Evolutionary conservation across 2,329 filamentous ascomycete species (phyloP).

Genomic region (Diplodia seriata): DNA sequence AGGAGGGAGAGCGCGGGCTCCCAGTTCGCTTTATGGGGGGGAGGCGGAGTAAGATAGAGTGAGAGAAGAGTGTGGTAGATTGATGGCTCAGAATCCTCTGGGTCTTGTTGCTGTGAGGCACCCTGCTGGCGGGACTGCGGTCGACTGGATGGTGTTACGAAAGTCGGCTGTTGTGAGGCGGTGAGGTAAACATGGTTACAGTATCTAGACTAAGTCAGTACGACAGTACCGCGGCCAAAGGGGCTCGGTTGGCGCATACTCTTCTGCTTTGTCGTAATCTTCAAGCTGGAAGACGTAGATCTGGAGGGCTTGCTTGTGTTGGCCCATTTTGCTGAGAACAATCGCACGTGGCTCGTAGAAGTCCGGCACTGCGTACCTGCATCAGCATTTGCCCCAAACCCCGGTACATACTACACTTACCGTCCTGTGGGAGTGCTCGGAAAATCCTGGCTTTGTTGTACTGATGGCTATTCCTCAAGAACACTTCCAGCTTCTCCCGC

Average conservation of each 20-base stretch:
- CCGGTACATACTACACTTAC: conserved; percentile 57
- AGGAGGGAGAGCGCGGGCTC: conserved; percentile 83
- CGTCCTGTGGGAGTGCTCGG: conserved; percentile 77
- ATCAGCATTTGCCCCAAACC: conserved; percentile 21
- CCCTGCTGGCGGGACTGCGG: conserved; percentile 16
- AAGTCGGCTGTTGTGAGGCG: conserved; percentile 41
- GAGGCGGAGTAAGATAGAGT: conserved; percentile 83
- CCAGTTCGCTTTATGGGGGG: conserved; percentile 74
- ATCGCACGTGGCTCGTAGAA: conserved; percentile 93
- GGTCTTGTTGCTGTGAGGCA: conserved; percentile 50
- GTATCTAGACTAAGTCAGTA: conserved; percentile 57
- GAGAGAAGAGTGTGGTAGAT: conserved; percentile 93
- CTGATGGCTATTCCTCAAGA: conserved; percentile 76
- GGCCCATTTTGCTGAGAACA: conserved; percentile 91
- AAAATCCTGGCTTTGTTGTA: conserved; percentile 84
- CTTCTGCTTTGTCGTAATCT: conserved; percentile 88
- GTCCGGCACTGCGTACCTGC: conserved; percentile 66
- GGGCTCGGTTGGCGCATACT: conserved; percentile 58
- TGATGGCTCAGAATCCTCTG: conserved; percentile 68
- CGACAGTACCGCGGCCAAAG: conserved; percentile 57
- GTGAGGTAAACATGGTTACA: conserved; percentile 83
- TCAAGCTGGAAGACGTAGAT: conserved; percentile 96
- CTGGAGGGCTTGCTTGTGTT: conserved; percentile 93
- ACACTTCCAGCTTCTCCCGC: conserved; percentile 72
- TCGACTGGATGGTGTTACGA: conserved; percentile 35